Percentiles rank a stretch among this genome's conserved stretches.
Conservation (phyloP, 768 basidiomycete genomes). For the Saitozyma podzolica region DNA sequence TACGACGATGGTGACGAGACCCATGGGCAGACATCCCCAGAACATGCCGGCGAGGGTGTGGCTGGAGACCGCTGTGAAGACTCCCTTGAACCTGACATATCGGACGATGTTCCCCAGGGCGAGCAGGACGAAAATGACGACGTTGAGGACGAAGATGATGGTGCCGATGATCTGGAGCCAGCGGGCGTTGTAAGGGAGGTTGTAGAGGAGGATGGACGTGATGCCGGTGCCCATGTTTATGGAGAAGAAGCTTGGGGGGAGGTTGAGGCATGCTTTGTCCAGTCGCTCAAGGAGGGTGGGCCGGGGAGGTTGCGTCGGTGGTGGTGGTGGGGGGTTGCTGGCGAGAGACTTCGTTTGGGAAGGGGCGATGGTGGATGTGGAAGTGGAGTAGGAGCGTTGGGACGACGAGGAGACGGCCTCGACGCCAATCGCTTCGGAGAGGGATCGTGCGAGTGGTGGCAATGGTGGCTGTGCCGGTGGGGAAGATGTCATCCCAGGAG, state of each 20-base stretch:
- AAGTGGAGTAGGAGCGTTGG: background rate
- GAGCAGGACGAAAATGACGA: conserved; percentile 36
- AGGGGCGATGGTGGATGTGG: background rate
- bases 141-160: conserved; percentile 42
- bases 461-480: no score
- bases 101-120: conserved; percentile 30
- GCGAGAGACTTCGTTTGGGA: background rate
- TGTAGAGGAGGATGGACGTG: conserved; percentile 44
- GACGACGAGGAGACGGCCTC: background rate
- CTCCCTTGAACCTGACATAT: conserved; percentile 41
- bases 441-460: background rate
- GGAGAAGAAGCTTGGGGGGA: conserved; percentile 18
- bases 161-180: conserved; percentile 36
- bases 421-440: background rate
- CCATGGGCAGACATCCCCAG: conserved; percentile 49
- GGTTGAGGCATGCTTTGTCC: conserved; percentile 7
- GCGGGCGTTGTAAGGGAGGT: conserved; percentile 46
- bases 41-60: conserved; percentile 40
- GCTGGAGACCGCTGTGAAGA: conserved; percentile 29
- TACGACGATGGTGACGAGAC: conserved; percentile 44
- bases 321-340: background rate
- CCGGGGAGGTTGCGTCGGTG: background rate
- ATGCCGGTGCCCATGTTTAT: conserved; percentile 50
- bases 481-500: no score
- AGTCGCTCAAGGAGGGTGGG: background rate